These are phyloP conservation scores for Pseudoneurospora amorphoporcata DNA, from an alignment of 495 filamentous ascomycete genomes.

Conservation along the genomic window DNA sequence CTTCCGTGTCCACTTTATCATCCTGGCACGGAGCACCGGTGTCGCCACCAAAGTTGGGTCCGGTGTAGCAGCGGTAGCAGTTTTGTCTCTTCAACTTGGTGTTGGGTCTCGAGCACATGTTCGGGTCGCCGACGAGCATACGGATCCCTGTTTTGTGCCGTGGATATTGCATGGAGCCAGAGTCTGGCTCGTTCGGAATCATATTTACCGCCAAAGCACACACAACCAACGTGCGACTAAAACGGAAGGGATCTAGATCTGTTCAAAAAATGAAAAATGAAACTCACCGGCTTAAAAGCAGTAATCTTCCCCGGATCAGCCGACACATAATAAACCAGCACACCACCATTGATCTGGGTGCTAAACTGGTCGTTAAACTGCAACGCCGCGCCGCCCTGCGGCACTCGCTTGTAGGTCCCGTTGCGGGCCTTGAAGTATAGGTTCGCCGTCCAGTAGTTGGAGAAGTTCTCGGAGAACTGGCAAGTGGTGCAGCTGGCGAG, in stretches of 20 bases:
- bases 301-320: conserved; percentile 41
- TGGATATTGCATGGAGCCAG: neutral
- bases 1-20: conserved; percentile 27
- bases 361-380: conserved; percentile 40
- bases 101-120: conserved; percentile 26
- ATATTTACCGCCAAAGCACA: neutral
- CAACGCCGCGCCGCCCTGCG: conserved; percentile 31
- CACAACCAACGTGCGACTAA: neutral
- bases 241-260: no score
- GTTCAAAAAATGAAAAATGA: neutral
- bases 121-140: conserved; percentile 42
- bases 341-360: conserved; percentile 38
- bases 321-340: conserved; percentile 45
- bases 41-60: conserved; percentile 39
- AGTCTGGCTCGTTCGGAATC: no score
- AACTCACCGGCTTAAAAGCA: conserved; percentile 40
- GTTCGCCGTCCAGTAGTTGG: conserved; percentile 42
- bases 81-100: conserved; percentile 31
- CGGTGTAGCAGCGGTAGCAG: conserved; percentile 42
- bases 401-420: conserved; percentile 38
- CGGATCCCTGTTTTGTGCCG: conserved; percentile 30
- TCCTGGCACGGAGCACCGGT: conserved; percentile 33
- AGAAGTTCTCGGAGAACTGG: conserved; percentile 32
- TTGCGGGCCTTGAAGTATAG: conserved; percentile 40
- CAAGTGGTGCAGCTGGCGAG: conserved; percentile 32